Base-by-base conservation (phyloP, 2,329 filamentous ascomycete genomes). In the Didymellaceae sp. region DNA sequence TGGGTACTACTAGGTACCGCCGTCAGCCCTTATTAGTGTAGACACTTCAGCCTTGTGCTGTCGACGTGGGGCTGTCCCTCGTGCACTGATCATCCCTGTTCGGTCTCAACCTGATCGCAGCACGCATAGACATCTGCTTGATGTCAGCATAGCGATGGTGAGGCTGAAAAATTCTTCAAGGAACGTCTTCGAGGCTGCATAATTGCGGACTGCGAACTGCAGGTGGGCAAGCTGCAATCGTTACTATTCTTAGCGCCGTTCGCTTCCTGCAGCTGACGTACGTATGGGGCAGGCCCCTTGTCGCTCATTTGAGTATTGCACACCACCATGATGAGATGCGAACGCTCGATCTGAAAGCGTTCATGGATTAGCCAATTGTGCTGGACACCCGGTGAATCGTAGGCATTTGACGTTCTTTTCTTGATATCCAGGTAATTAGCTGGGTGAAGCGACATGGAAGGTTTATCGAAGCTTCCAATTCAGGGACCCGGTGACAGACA, bases 31-130 rank as follows among this genome's bases (percentile, higher is more conserved):
- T 30, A 17, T 42, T 49, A 38, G 39, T 33, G 26, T 22, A 31
- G 35, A 45, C 31, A 37, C 30, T 37, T 52, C 48, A 45, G 42
- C 48, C 42, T 45, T 45, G 47, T 45, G 45, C 30, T 24, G 6
- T 46, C 8, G n/a, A 34, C 14, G 16, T 25, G 28, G 22, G 11
- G 6, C 17, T 38, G 13, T 32, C 25, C 22, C 25, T 31, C 24
- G 16, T 11, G 14, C 25, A 37, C 10, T 16, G 21, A 38, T 33
- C 16, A 33, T 52, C 8, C 14, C 4, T 2, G 16, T 17, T 37
- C 24, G 8, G 10, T 8, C 35, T 35, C 6, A 9, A 2, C 24
- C 11, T 45, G 22, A 9, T 22, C 17, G 20, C 21, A 42, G 9
- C 18, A 22, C 11, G 6, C 28, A 34, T 34, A 20, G 4, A n/a